These are phyloP conservation scores for Paraurostyla sp. DNA, from an alignment of 73 alveolate genomes.

Conservation along the genomic window DNA sequence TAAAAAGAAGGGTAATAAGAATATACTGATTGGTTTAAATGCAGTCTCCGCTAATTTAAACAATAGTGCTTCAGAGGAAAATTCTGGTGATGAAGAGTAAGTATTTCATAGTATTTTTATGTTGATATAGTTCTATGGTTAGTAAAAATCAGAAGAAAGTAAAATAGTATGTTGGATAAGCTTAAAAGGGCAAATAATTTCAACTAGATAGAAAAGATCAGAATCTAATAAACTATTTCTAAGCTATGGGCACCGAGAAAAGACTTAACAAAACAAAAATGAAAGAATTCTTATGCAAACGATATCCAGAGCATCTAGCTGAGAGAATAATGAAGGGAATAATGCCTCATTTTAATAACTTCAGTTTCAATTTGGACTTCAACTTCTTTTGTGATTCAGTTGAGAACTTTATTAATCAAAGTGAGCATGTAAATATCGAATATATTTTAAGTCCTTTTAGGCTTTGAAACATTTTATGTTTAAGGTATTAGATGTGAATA, in stretches of 20 bases:
- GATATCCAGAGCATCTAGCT: slow-evolving; percentile 23
- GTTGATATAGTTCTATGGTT: not conserved
- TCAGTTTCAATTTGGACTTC: slow-evolving; percentile 28
- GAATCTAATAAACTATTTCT: not conserved
- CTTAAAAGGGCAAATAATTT: slow-evolving; percentile 6
- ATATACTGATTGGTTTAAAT: not conserved
- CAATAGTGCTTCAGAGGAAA: slow-evolving; percentile 22
- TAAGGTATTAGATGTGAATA: slow-evolving; percentile 32
- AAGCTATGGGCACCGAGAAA: slow-evolving; percentile 22
- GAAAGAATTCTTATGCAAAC: slow-evolving; percentile 22
- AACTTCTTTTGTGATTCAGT: slow-evolving; percentile 24
- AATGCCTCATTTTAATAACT: slow-evolving; percentile 39
- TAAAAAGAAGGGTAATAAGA: not conserved
- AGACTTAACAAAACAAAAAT: slow-evolving; percentile 28
- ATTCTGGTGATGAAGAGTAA: slow-evolving; percentile 43
- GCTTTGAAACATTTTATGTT: slow-evolving; percentile 25
- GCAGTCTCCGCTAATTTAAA: not conserved
- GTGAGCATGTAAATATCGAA: not conserved
- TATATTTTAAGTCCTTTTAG: not conserved
- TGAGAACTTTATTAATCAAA: slow-evolving; percentile 37
- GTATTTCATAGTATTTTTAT: not conserved
- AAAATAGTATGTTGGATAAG: not conserved
- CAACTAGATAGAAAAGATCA: slow-evolving; percentile 27
- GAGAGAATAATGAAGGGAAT: slow-evolving; percentile 48
- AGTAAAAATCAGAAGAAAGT: not conserved